Evolutionary conservation across 176 grass and related monocot species (phyloP), one percentile per base, ranked within the genome.

Genomic region (Bromus sterilis): DNA sequence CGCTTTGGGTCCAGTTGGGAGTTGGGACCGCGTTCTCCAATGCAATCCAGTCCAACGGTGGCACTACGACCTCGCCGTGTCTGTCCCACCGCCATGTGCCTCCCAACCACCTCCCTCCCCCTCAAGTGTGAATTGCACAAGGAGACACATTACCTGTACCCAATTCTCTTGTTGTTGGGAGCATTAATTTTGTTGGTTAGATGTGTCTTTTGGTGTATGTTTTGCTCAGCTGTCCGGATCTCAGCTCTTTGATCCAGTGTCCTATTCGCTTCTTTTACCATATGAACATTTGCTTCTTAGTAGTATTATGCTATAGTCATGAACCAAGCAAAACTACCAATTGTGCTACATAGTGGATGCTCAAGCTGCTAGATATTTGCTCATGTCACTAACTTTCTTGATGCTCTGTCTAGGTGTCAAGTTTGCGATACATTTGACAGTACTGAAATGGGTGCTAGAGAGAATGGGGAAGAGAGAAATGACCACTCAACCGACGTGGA

Each of bases 371-470:
- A 61, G 41, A 31, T 59, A 11, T 72, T 82, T 46, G 56, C 59
- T 75, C n/a, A 25, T 40, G 56, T 30, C 74, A 66, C 46, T 81
- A 33, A 85, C 30, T 67, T 37, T 46, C 24, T 72, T 72, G 26
- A 21, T 69, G 21, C 5, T 75, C 3, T 80, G 12, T 43, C 4
- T 71, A 89, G 81, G 69, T 63, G 25, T 78, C 65, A 82, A 77
- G 39, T 42, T 78, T 78, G 28, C 49, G 66, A 13, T 32, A 25
- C 41, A 79, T 43, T 59, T 5, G 48, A 67, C 65, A 73, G 37
- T 33, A 62, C 39, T 71, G 49, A 85, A 81, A 99, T 99, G 96
- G 96, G 93, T 87, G 85, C 93, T 43, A 95, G 82, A 80, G 91
- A 95, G 74, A 91, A 92, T 15, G 83, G 63, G 11, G 85, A 91